phyloP scores from a whole-genome alignment of 345 rosid genomes.

The Populus alba region DNA sequence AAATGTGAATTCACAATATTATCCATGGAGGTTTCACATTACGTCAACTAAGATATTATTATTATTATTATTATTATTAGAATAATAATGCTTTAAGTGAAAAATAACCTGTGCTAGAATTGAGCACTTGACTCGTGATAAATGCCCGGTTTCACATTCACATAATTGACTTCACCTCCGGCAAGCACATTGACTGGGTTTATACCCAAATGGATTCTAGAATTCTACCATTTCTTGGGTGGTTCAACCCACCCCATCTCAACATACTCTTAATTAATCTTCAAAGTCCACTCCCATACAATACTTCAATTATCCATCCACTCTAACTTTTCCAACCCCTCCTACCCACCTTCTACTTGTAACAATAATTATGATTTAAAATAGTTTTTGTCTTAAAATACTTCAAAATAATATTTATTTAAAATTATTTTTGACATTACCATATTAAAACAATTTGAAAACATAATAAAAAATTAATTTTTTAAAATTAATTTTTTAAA shows the following conservation, averaged over 20 bases:
- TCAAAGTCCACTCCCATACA: constrained; percentile 2
- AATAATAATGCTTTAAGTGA: not conserved
- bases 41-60: not conserved
- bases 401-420: too few species aligned
- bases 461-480: too few species aligned
- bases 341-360: not conserved
- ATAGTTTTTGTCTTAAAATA: fast-evolving
- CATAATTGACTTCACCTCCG: not conserved
- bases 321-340: not conserved
- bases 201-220: not conserved
- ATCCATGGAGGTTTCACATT: not conserved
- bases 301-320: not conserved
- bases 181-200: not conserved
- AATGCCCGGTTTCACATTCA: not conserved
- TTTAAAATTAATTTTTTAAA: too few species aligned
- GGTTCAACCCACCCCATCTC: constrained; percentile 28
- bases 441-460: too few species aligned
- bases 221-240: constrained; percentile 11
- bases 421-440: too few species aligned
- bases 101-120: not conserved
- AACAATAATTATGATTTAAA: too few species aligned
- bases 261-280: constrained; percentile 1
- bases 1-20: not conserved
- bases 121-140: not conserved
- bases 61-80: not conserved